Base-by-base conservation (phyloP, 1,284 basidiomycete species). In the Irpex lacteus region DNA sequence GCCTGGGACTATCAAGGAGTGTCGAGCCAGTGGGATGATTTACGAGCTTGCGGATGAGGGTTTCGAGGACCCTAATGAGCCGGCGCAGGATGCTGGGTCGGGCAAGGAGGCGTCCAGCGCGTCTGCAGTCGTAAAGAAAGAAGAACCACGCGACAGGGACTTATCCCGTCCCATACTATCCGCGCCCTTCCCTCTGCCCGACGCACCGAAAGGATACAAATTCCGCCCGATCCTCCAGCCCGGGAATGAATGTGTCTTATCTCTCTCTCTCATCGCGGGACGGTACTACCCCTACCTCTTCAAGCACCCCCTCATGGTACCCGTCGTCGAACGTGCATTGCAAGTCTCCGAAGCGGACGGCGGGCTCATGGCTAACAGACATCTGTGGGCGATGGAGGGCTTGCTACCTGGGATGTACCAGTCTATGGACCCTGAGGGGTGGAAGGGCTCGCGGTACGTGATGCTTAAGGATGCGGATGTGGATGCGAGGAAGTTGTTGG, bases 41-140 rank as follows among this genome's bases (percentile, higher is more conserved):
- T 92, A 87, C 67, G 91, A 93, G 74, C 78, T 92, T 40, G 90
- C 83, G 1, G 90, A 91, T 65, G 77, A 82, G 40, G 89, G 88
- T 64, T 92, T 86, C 86, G 85, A 82, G 54, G 88, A 84, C 18
- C 74, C 79, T 11, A 75, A 70, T 34, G 69, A 70, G 61, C 40
- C 61, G 9, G 67, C 67, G 6, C n/a, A 18, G 8, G 64, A 64
- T 21, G 26, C 55, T n/a, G 34, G 21, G 11, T 15, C 52, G 11
- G 21, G 52, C 55, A 7, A 44, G 21, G 6, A 5, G 52, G 11
- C 44, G 4, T 26, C 15, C 4, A 40, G 54, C 44, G 34, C 44
- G 3, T 26, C 55, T 44, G 55, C 53, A 8, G 13, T 21, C 11
- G 75, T 76, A 5, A 60, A 73, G 18, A 74, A 73, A 57, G 76